A percentile compares a stretch with the other conserved stretches of the same genome.
phyloP scores from a whole-genome alignment of 2,329 filamentous ascomycete genomes.

The Fusarium udum region DNA sequence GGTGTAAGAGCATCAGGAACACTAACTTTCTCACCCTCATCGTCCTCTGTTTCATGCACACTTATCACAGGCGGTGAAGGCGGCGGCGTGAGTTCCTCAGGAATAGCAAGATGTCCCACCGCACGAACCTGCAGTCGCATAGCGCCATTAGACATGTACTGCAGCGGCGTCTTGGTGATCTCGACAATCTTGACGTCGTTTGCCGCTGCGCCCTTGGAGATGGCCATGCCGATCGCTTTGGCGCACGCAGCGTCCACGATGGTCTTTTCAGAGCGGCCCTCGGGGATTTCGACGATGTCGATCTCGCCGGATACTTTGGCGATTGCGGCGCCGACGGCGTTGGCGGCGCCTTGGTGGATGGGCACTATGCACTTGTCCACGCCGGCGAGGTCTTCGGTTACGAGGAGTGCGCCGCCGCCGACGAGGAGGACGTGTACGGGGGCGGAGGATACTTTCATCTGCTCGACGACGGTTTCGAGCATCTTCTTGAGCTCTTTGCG shows the following conservation, averaged over 20 bases:
- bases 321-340: conserved; percentile 69
- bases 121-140: conserved; percentile 49
- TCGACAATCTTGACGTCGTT: conserved; percentile 55
- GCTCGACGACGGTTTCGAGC: conserved; percentile 62
- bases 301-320: conserved; percentile 63
- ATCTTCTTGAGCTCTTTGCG: conserved; percentile 54
- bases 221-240: conserved; percentile 45
- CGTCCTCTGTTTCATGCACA: conserved; percentile 26
- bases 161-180: conserved; percentile 54
- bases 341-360: conserved; percentile 63
- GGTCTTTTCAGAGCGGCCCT: conserved; percentile 49
- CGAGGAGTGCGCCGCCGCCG: conserved; percentile 65
- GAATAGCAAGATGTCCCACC: conserved; percentile 47
- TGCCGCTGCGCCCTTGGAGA: conserved; percentile 45
- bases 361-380: conserved; percentile 62
- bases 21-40: conserved; percentile 41
- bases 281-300: conserved; percentile 60
- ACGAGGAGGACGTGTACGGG: conserved; percentile 64
- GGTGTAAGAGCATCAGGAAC: conserved; percentile 44
- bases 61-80: conserved; percentile 27
- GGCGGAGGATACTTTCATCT: conserved; percentile 65
- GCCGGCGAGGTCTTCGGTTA: conserved; percentile 57
- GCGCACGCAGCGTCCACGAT: conserved; percentile 53
- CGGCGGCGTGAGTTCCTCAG: conserved; percentile 39
- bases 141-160: conserved; percentile 49